Base-by-base conservation (phyloP, 345 rosid species). In the Hevea brasiliensis region DNA sequence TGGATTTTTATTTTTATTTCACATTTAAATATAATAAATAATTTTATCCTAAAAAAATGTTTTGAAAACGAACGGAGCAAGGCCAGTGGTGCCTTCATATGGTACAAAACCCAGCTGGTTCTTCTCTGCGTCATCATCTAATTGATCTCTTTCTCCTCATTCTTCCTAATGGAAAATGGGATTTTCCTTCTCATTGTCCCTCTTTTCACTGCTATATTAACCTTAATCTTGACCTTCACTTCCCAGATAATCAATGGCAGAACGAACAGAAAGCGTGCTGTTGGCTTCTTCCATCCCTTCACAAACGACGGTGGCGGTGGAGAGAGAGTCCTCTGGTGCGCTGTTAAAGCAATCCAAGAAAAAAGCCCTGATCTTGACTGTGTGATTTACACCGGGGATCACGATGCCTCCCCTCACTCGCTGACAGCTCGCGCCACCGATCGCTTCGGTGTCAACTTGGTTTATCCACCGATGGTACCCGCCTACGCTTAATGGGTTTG, bases 251-350 rank as follows among this genome's bases (percentile, higher is more conserved):
- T 84, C 79, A 75, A 40, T 37, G 73, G 83, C 67, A 79, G 94
- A 47, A 80, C 74, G 18, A 67, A 53, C 74, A 73, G 82, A 35
- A 80, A 77, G 68, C 75, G 56, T 18, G 89, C 97, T 0, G 97
- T 89, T 45, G 98, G 83, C 0, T 94, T 92, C 88, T 92, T 94
- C 84, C 98, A 94, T 62, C 98, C 98, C 1, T 90, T 84, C 88
- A 90, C 98, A 26, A 90, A 94, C 83, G 98, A 92, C 78, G 98
- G 98, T 18, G 98, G 98, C 40, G 98, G 98, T 65, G 97, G 98
- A 11, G 98, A 94, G 81, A 81, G 98, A 74, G 98, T 92, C 42
- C 89, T 94, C 51, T 94, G 98, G 98, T 94, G 97, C 78, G 90
- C 98, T 20, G 94, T 92, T 61, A 92, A 84, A 86, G 96, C 97